These are phyloP conservation scores for Neodidymelliopsis sp. DNA, from an alignment of 2,329 filamentous ascomycete species.

Conservation along the genomic window DNA sequence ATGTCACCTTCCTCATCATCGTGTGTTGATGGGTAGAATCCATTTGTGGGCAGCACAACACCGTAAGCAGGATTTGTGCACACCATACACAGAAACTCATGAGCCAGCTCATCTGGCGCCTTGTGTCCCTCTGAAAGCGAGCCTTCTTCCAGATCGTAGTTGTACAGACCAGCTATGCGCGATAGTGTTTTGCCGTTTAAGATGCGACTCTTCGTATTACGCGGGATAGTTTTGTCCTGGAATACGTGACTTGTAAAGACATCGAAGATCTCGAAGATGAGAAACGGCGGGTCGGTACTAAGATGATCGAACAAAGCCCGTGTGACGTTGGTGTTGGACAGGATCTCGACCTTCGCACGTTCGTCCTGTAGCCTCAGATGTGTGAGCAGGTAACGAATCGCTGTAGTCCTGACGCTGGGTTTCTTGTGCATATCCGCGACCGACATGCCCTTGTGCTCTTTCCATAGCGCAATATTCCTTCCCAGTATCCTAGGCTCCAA, in stretches of 20 bases:
- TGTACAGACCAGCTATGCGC: conserved; percentile 61
- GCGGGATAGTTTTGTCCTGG: conserved; percentile 74
- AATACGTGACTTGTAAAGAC: conserved; percentile 75
- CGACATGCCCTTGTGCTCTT: conserved; percentile 56
- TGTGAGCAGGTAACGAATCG: conserved; percentile 80
- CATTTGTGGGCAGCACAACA: conserved; percentile 76
- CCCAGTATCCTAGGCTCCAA: conserved; percentile 75
- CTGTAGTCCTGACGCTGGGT: conserved; percentile 83
- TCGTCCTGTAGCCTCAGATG: conserved; percentile 80
- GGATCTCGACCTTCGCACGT: conserved; percentile 80
- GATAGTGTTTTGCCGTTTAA: conserved; percentile 78
- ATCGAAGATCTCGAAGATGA: conserved; percentile 78
- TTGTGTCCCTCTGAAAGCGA: conserved; percentile 58
- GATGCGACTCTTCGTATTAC: conserved; percentile 76
- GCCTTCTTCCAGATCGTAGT: conserved; percentile 52
- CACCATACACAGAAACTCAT: conserved; percentile 76
- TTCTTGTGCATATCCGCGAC: conserved; percentile 69
- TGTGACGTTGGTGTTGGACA: conserved; percentile 76
- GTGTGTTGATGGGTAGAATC: conserved; percentile 80
- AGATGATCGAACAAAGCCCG: conserved; percentile 78
- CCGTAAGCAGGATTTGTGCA: conserved; percentile 79
- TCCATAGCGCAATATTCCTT: conserved; percentile 78
- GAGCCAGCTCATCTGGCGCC: conserved; percentile 71
- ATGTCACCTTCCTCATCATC: conserved; percentile 61
- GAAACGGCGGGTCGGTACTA: conserved; percentile 76